phyloP scores from a whole-genome alignment of 768 basidiomycete genomes.

The Cystofilobasidium capitatum region DNA sequence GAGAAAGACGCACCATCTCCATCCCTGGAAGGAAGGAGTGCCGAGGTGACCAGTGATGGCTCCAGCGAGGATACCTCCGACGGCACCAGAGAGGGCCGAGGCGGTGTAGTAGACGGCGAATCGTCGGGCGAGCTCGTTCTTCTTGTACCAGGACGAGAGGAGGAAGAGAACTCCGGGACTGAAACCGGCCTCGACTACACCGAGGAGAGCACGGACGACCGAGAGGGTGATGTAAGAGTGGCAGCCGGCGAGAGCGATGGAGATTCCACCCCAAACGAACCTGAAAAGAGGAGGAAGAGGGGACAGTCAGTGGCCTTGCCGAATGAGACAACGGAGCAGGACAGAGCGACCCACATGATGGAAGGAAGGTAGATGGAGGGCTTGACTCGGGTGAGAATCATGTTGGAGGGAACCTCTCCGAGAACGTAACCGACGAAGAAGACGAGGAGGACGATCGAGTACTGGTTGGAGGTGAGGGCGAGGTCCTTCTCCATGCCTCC shows the following conservation, averaged over 20 bases:
- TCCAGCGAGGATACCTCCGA: slow-evolving; percentile 38
- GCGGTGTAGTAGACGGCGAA: slow-evolving; percentile 28
- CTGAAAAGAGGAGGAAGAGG: neutral
- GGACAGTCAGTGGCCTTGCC: neutral
- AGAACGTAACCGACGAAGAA: slow-evolving; percentile 40
- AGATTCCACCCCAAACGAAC: slow-evolving; percentile 38
- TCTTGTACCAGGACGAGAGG: slow-evolving; percentile 32
- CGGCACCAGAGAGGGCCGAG: slow-evolving; percentile 34
- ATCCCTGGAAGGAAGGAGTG: slow-evolving; percentile 33
- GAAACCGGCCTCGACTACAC: slow-evolving; percentile 34
- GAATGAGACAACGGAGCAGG: neutral
- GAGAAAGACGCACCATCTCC: slow-evolving; percentile 32
- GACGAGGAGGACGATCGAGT: slow-evolving; percentile 38
- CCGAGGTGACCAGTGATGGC: slow-evolving; percentile 28
- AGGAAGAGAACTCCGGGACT: slow-evolving; percentile 34
- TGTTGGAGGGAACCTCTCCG: slow-evolving; percentile 31
- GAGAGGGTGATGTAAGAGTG: slow-evolving; percentile 34
- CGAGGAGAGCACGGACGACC: slow-evolving; percentile 32
- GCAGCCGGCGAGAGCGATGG: slow-evolving; percentile 36
- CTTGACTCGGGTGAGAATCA: slow-evolving; percentile 25
- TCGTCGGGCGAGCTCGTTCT: slow-evolving; percentile 32
- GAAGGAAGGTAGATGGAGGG: slow-evolving; percentile 20
- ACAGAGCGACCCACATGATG: slow-evolving; percentile 12
- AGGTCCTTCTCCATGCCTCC: slow-evolving; percentile 38
- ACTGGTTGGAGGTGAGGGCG: slow-evolving; percentile 35